Percentiles rank a stretch among this genome's conserved stretches.
These are phyloP conservation scores for Lathyrus aphaca DNA, from an alignment of 306 rosid genomes.

Conservation along the genomic window DNA sequence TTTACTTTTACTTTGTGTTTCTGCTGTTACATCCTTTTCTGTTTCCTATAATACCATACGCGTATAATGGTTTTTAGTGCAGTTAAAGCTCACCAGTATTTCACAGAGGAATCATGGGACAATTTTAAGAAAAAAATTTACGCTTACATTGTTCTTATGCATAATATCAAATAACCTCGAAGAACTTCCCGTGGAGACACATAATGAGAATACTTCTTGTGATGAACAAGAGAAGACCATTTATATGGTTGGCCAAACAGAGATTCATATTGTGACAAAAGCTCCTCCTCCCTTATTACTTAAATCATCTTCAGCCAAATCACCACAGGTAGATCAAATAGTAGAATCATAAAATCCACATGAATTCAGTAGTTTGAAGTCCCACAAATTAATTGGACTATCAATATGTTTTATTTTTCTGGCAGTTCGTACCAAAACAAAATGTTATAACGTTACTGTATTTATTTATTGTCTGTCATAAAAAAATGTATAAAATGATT, in stretches of 20 bases:
- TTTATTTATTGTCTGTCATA: too few species aligned
- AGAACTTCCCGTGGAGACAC: slow-evolving; percentile 43
- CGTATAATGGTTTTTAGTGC: slow-evolving; percentile 72
- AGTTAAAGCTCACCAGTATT: slow-evolving; percentile 95
- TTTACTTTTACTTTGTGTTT: slow-evolving; percentile 9
- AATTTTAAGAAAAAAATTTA: slow-evolving; percentile 83
- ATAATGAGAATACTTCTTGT: slow-evolving; percentile 35
- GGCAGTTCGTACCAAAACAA: too few species aligned
- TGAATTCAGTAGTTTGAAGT: slow-evolving; percentile 42
- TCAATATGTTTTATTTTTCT: too few species aligned
- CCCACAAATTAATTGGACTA: slow-evolving; percentile 50
- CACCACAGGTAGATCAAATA: slow-evolving; percentile 40
- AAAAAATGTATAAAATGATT: too few species aligned
- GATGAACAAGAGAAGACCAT: slow-evolving; percentile 47
- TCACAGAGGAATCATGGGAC: slow-evolving; percentile 95
- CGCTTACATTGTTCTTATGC: too few species aligned
- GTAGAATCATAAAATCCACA: slow-evolving; percentile 42
- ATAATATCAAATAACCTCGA: slow-evolving; percentile 32
- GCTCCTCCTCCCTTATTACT: slow-evolving; percentile 41
- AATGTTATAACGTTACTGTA: too few species aligned
- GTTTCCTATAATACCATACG: slow-evolving; percentile 48
- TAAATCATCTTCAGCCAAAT: slow-evolving; percentile 43
- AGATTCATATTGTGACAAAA: slow-evolving; percentile 36
- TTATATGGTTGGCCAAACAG: slow-evolving; percentile 36
- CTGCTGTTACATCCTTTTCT: slow-evolving; percentile 34